Percentiles rank a stretch among this genome's conserved stretches.
These are phyloP conservation scores for Blastocystis sp. DNA, from an alignment of 352 stramenopile genomes.

Conservation along the genomic window DNA sequence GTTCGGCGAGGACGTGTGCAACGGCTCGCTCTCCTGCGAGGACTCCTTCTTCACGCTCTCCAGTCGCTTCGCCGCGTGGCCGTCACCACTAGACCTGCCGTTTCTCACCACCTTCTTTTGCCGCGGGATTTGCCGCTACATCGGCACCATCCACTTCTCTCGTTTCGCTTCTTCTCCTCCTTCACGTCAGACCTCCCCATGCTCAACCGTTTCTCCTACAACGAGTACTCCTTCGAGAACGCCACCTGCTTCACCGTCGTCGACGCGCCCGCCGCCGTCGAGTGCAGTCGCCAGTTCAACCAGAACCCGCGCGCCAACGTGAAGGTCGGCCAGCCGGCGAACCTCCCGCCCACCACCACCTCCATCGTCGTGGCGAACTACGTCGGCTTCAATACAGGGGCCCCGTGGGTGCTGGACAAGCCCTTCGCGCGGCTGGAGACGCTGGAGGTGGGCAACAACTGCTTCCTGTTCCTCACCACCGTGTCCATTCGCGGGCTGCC, in stretches of 20 bases:
- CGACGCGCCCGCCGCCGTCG: background rate
- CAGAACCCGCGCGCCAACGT: background rate
- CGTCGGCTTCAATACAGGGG: background rate
- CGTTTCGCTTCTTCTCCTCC: background rate
- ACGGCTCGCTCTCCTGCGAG: background rate
- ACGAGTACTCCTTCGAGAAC: background rate
- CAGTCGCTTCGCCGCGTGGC: background rate
- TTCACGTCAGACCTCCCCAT: background rate
- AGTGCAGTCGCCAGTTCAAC: background rate
- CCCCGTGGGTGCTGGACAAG: background rate
- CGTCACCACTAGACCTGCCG: background rate
- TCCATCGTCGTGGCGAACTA: background rate
- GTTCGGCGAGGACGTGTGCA: background rate
- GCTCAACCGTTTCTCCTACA: background rate
- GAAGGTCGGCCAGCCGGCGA: background rate
- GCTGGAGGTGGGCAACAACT: background rate
- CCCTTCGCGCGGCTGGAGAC: background rate
- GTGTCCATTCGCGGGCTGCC: background rate
- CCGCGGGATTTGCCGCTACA: background rate
- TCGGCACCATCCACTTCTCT: background rate
- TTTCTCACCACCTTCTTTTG: background rate
- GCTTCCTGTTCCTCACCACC: background rate
- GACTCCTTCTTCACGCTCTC: background rate
- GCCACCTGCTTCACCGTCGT: background rate
- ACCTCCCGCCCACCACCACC: background rate